Evolutionary conservation across 345 rosid genomes (phyloP).

Genomic region (Eucalyptus grandis): DNA sequence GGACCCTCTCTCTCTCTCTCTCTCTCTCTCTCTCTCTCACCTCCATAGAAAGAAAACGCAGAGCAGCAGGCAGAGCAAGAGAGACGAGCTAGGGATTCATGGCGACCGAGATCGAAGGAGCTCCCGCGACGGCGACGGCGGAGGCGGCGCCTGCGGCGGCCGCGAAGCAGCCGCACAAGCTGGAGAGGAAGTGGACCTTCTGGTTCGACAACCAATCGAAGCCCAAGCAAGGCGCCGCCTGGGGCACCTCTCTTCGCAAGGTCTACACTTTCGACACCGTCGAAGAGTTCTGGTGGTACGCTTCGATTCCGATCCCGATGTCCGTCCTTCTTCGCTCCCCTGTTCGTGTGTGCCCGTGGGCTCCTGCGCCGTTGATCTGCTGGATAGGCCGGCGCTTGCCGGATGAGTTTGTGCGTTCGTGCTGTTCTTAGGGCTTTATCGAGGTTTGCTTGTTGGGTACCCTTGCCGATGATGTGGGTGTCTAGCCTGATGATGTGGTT

Average conservation of each 20-base stretch:
- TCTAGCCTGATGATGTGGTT: not conserved
- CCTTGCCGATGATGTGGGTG: not conserved
- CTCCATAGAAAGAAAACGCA: not conserved
- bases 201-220: conserved; percentile 88
- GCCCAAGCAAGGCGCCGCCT: conserved; percentile 67
- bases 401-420: not conserved
- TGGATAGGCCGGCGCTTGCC: not conserved
- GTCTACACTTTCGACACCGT: conserved; percentile 83
- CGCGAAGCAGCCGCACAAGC: conserved; percentile 42
- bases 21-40: too few species aligned
- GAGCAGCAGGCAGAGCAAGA: not conserved
- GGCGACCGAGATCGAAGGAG: conserved; percentile 41
- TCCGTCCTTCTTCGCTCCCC: not conserved
- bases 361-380: not conserved
- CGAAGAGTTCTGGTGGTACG: conserved; percentile 91
- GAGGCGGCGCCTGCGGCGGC: not conserved
- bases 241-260: conserved; percentile 78
- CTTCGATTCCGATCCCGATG: not conserved
- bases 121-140: not conserved
- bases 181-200: conserved; percentile 85
- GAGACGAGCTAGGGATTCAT: not conserved
- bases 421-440: not conserved
- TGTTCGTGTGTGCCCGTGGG: not conserved
- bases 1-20: not conserved
- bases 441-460: not conserved